Evolutionary conservation across 768 basidiomycete genomes (phyloP), one percentile per base, ranked within the genome.

Genomic region (Panus rudis): DNA sequence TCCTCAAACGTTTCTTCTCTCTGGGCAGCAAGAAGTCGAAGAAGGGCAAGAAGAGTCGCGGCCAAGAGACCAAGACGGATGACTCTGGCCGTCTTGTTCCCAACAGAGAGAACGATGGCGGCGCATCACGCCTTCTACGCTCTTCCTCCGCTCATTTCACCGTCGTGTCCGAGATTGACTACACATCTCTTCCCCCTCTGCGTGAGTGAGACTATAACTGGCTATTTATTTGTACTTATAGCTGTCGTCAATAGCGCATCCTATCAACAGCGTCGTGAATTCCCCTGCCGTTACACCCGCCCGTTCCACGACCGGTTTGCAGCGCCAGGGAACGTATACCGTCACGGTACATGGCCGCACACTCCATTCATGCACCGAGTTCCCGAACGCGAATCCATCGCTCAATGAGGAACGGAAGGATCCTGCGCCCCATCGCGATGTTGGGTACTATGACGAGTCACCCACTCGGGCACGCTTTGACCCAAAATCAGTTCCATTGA

Each of bases 61-160:
- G 41, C 52, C 53, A 39, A 48, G 54, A 52, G 22, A 14, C 33
- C 21, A 35, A 16, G 33, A 54, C 37, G 50, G 56, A 59, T 40
- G 58, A 52, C 48, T 32, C 48, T 25, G 56, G 56, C 13, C 47
- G 56, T 20, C 44, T 56, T 37, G 39, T 57, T 27, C 45, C 35
- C n/a, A 39, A 14, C n/a, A n/a, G 23, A 27, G 27, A 20, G 46
- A 54, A 19, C 40, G n/a, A 24, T 33, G 22, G 39, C 34, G 16
- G 51, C 51, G 21, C 43, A 57, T 70, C 63, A 47, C 65, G 69
- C 4, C 68, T 90, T 12, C 58, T 90, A 26, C 76, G 86, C 33
- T 85, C 85, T 1, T 80, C 83, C 12, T 87, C 87, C 4, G 73
- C 81, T 28, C 76, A 81, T 35, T 81, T 70, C 60, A 67, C 73